phyloP scores from a whole-genome alignment of 345 rosid species.

The Linum lewisii region DNA sequence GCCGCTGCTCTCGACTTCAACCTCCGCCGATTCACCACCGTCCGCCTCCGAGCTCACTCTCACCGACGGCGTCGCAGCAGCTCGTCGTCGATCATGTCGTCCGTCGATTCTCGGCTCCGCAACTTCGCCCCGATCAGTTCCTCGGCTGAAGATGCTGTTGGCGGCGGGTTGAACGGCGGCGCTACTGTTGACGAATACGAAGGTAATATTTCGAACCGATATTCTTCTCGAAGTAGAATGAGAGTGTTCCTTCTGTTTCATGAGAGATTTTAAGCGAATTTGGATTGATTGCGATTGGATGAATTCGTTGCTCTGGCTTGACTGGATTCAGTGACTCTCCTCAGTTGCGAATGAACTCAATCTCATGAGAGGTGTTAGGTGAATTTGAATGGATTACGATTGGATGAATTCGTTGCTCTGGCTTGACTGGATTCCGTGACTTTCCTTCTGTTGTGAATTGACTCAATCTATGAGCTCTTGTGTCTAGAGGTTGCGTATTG shows the following conservation, averaged over 20 bases:
- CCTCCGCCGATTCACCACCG: slow-evolving; percentile 22
- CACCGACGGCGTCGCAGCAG: slow-evolving; percentile 7
- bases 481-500: too few relatives aligned
- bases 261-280: too few relatives aligned
- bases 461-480: background rate
- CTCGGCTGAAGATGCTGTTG: slow-evolving; percentile 34
- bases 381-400: background rate
- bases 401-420: background rate
- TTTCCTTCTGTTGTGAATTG: too few relatives aligned
- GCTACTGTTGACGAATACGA: slow-evolving; percentile 34
- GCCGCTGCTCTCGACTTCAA: slow-evolving; percentile 13
- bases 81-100: slow-evolving; percentile 27
- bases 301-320: too few relatives aligned
- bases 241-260: too few relatives aligned
- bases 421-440: too few relatives aligned
- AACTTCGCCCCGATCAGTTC: slow-evolving; percentile 36
- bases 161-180: slow-evolving; percentile 27
- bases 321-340: too few relatives aligned
- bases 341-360: too few relatives aligned
- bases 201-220: slow-evolving; percentile 25
- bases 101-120: slow-evolving; percentile 32
- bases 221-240: background rate
- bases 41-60: slow-evolving; percentile 30
- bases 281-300: too few relatives aligned
- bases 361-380: too few relatives aligned